These are phyloP conservation scores for Saccharomycopsis javanensis DNA, from an alignment of 805 yeast species.

Conservation along the genomic window DNA sequence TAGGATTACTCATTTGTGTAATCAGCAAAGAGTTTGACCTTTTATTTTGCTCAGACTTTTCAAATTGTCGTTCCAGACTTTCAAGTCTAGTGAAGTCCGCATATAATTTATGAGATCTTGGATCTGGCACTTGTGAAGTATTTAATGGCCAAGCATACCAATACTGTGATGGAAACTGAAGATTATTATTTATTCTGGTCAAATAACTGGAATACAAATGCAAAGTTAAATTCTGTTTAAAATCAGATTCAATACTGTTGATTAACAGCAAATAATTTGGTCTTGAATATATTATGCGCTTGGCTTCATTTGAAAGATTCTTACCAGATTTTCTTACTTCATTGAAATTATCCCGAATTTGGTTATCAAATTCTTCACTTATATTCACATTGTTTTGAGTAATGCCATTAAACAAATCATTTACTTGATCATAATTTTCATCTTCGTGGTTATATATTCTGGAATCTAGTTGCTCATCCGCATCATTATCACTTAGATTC, in stretches of 20 bases:
- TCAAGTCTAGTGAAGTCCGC: neutral
- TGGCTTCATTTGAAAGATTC: neutral
- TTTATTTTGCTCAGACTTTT: neutral
- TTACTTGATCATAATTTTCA: neutral
- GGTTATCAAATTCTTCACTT: neutral
- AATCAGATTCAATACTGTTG: neutral
- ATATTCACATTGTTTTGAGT: neutral
- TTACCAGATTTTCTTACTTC: neutral
- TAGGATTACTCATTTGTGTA: neutral
- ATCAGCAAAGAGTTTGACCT: neutral
- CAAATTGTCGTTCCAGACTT: neutral
- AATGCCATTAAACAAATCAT: neutral
- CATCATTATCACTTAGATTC: neutral
- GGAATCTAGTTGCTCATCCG: neutral
- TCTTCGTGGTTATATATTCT: neutral
- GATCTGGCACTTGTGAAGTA: conserved; percentile 1
- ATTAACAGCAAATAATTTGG: neutral
- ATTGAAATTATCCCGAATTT: neutral
- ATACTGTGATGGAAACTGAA: neutral
- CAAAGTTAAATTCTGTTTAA: neutral
- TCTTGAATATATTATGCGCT: neutral
- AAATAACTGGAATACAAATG: neutral
- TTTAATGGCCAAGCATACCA: conserved; percentile 2
- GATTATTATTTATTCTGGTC: neutral
- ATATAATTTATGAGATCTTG: neutral